Percentiles rank a stretch among this genome's conserved stretches.
Evolutionary conservation across 257 asterid genomes (phyloP).

Genomic region (Solanum dulcamara): DNA sequence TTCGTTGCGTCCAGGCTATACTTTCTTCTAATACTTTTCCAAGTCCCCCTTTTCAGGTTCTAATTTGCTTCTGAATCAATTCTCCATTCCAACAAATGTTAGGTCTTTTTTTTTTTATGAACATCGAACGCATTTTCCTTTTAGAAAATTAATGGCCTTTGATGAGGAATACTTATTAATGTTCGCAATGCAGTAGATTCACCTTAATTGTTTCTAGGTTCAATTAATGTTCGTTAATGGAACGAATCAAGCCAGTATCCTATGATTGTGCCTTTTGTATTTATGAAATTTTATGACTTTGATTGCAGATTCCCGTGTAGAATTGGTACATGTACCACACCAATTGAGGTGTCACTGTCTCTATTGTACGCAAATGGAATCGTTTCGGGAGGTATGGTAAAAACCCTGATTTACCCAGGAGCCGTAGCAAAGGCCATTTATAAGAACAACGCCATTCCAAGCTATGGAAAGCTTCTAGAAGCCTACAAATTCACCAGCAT

Average conservation of each 20-base stretch:
- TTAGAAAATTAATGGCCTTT: no score
- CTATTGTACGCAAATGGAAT: conserved; percentile 28
- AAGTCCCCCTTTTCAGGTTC: conserved; percentile 67
- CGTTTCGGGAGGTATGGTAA: conserved; percentile 27
- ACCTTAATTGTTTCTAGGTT: not conserved
- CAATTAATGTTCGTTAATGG: not conserved
- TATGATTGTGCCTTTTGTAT: not conserved
- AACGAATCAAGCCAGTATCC: not conserved
- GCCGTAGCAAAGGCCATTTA: conserved; percentile 24
- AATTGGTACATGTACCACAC: conserved; percentile 40
- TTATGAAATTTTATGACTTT: not conserved
- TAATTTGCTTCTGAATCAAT: not conserved
- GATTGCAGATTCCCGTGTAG: conserved; percentile 41
- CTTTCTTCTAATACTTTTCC: conserved; percentile 41
- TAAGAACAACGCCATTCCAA: conserved; percentile 20
- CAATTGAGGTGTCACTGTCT: conserved; percentile 38
- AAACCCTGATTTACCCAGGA: conserved; percentile 51
- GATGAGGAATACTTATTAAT: not conserved
- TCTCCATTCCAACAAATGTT: not conserved
- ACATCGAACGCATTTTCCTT: no score
- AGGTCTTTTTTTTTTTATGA: not conserved
- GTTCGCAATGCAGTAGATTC: not conserved
- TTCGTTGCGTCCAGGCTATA: conserved; percentile 29
- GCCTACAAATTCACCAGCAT: conserved; percentile 17
- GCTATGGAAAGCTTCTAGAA: conserved; percentile 19